phyloP scores from a whole-genome alignment of 225 moss, liverwort and hornwort genomes.

The Pleurozium schreberi region DNA sequence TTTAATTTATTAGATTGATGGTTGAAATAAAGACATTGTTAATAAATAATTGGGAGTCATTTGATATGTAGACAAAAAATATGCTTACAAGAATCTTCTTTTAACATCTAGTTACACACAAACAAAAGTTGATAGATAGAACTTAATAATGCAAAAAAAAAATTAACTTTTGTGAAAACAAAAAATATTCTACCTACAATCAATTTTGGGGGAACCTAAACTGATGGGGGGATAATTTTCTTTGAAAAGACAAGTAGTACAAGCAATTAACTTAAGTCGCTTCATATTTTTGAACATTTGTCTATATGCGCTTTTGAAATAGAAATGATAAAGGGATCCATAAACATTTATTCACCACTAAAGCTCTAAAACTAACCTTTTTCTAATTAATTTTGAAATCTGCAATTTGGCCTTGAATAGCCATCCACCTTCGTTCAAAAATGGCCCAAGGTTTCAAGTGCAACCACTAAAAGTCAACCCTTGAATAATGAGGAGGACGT shows the following conservation, averaged over 20 bases:
- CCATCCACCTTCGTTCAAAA: not conserved
- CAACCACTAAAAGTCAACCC: too few relatives aligned
- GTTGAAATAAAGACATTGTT: not conserved
- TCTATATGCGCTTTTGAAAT: too few relatives aligned
- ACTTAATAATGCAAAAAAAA: too few relatives aligned
- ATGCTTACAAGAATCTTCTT: not conserved
- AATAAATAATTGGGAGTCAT: not conserved
- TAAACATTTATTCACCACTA: too few relatives aligned
- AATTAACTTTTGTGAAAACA: not conserved
- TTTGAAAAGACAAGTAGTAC: not conserved
- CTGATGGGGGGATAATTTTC: not conserved
- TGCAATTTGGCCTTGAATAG: not conserved
- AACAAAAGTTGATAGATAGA: not conserved
- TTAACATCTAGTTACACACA: not conserved
- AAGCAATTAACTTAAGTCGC: not conserved
- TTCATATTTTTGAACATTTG: not conserved
- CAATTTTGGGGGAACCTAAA: rapidly evolving
- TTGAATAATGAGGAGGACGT: too few relatives aligned
- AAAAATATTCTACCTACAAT: not conserved
- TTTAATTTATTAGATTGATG: not conserved
- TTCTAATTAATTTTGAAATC: not conserved
- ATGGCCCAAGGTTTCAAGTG: rapidly evolving
- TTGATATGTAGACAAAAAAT: not conserved
- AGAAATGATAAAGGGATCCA: too few relatives aligned
- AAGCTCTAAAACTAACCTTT: too few relatives aligned